Percentiles rank a stretch among this genome's conserved stretches.
These are phyloP conservation scores for Xerocomus cyaneibrunnescens DNA, from an alignment of 1,284 basidiomycete species.

Conservation along the genomic window DNA sequence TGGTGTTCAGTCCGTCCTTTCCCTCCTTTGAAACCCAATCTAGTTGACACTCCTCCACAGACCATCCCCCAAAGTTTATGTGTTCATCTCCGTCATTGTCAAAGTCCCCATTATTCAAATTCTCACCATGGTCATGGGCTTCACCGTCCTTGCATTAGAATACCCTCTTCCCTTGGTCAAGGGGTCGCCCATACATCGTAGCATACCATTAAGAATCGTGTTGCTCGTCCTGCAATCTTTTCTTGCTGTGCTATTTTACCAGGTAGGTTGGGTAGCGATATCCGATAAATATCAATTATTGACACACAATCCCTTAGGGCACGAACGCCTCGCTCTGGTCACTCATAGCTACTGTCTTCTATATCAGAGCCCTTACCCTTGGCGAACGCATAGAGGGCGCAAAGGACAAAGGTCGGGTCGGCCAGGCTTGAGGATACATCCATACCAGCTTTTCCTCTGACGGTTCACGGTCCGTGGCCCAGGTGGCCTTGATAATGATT, in stretches of 20 bases:
- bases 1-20: slow-evolving; percentile 70
- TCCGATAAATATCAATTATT: background rate
- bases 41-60: slow-evolving; percentile 38
- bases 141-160: slow-evolving; percentile 64
- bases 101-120: slow-evolving; percentile 72
- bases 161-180: slow-evolving; percentile 62
- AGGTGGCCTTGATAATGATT: background rate
- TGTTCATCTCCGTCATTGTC: slow-evolving; percentile 74
- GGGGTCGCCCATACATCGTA: slow-evolving; percentile 59
- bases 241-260: slow-evolving; percentile 73
- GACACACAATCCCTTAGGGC: slow-evolving; percentile 46
- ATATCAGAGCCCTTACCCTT: slow-evolving; percentile 57
- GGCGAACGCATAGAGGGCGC: slow-evolving; percentile 68
- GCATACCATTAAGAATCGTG: slow-evolving; percentile 61
- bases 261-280: slow-evolving; percentile 50
- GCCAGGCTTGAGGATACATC: slow-evolving; percentile 47
- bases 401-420: slow-evolving; percentile 60
- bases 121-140: slow-evolving; percentile 56
- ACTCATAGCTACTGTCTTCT: slow-evolving; percentile 63
- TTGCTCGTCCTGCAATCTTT: slow-evolving; percentile 64
- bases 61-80: slow-evolving; percentile 56
- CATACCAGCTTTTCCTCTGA: background rate
- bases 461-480: background rate
- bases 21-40: background rate
- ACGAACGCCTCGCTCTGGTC: slow-evolving; percentile 76